Evolutionary conservation across 768 basidiomycete species (phyloP).

Genomic region (Austroboletus eburneus): DNA sequence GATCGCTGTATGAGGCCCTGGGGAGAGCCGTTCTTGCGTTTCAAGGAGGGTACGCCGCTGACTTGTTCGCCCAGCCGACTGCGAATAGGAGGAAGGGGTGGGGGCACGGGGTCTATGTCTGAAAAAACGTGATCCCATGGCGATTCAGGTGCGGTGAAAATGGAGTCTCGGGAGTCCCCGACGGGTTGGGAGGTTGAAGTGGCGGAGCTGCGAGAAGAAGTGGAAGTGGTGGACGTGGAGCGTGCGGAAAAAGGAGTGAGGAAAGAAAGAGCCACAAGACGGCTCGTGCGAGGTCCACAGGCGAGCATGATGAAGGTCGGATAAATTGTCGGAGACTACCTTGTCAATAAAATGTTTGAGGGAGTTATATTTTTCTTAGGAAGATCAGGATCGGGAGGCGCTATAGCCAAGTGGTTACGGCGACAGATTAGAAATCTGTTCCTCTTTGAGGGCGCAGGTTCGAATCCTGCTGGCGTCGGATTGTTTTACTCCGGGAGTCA

Average conservation of each 20-base stretch:
- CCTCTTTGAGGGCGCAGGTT: slow-evolving; percentile 39
- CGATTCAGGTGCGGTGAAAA: slow-evolving; percentile 33
- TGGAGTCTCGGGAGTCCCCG: slow-evolving; percentile 20
- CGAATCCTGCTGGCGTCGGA: slow-evolving; percentile 43
- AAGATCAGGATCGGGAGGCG: slow-evolving; percentile 17
- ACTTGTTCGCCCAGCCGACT: slow-evolving; percentile 4
- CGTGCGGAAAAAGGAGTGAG: not conserved
- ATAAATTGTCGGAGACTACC: too few species aligned
- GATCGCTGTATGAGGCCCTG: slow-evolving; percentile 8
- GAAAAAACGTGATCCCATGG: slow-evolving; percentile 56
- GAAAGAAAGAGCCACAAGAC: not conserved
- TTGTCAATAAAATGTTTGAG: too few species aligned
- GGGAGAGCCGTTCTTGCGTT: not conserved
- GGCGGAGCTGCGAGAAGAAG: not conserved
- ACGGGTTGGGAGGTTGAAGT: slow-evolving; percentile 3
- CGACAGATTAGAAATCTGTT: slow-evolving; percentile 45
- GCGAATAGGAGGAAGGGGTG: slow-evolving; percentile 21
- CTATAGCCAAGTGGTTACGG: slow-evolving; percentile 72
- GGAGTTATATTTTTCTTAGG: too few species aligned
- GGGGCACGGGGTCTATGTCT: slow-evolving; percentile 35
- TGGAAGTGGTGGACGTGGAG: not conserved
- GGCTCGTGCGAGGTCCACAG: slow-evolving; percentile 10
- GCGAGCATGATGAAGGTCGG: slow-evolving; percentile 31
- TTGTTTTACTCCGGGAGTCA: slow-evolving; percentile 4
- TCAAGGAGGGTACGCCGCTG: not conserved